phyloP scores from a whole-genome alignment of 495 filamentous ascomycete genomes.

The Penicillium desertorum region DNA sequence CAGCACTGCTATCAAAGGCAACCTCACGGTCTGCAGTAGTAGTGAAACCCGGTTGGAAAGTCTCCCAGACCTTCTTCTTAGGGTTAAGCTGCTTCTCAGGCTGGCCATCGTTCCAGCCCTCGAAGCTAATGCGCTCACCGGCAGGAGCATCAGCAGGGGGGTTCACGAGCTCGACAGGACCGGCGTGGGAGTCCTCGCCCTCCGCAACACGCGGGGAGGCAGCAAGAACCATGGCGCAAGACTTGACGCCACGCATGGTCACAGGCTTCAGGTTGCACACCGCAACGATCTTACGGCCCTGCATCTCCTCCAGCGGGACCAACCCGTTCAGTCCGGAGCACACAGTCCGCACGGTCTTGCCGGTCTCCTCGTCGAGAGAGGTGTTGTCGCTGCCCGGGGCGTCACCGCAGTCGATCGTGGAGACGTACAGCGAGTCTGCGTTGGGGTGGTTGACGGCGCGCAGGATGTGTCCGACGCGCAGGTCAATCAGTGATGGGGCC shows the following conservation, averaged over 20 bases:
- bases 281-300: slow-evolving; percentile 87
- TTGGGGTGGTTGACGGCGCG: slow-evolving; percentile 94
- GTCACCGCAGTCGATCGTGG: slow-evolving; percentile 95
- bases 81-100: slow-evolving; percentile 92
- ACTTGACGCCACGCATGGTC: slow-evolving; percentile 97
- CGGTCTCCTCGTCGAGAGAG: slow-evolving; percentile 69
- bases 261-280: slow-evolving; percentile 98
- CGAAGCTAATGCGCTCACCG: slow-evolving; percentile 86
- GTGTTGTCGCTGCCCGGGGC: slow-evolving; percentile 82
- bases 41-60: slow-evolving; percentile 88
- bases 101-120: slow-evolving; percentile 84
- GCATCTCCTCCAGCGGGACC: slow-evolving; percentile 91
- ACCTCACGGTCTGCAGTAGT: slow-evolving; percentile 79
- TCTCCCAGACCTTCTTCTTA: slow-evolving; percentile 99
- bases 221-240: slow-evolving; percentile 91
- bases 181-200: slow-evolving; percentile 80
- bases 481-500: slow-evolving; percentile 84
- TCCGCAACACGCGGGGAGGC: slow-evolving; percentile 77
- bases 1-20: slow-evolving; percentile 65
- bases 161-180: slow-evolving; percentile 87
- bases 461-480: slow-evolving; percentile 95
- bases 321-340: slow-evolving; percentile 95
- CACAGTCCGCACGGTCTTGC: slow-evolving; percentile 86
- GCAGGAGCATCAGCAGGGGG: slow-evolving; percentile 77
- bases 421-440: slow-evolving; percentile 92